Evolutionary conservation across 1,139 yeast genomes (phyloP).

Genomic region (Citeromyces hawaiiensis): DNA sequence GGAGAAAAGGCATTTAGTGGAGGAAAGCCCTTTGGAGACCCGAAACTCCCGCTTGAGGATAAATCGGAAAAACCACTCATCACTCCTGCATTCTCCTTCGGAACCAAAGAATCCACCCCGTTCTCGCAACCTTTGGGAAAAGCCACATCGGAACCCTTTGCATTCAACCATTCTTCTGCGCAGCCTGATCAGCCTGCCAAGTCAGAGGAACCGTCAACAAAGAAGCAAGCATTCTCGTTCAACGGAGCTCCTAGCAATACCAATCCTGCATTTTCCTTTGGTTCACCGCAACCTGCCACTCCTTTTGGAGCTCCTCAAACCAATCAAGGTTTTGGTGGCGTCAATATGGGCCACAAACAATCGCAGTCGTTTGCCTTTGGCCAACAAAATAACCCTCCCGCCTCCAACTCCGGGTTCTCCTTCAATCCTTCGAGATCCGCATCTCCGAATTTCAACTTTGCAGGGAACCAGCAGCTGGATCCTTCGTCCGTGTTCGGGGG

Average conservation of each 20-base stretch:
- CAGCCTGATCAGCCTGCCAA: not conserved
- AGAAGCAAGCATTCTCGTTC: conserved; percentile 7
- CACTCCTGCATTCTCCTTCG: conserved; percentile 6
- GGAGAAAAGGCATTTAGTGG: conserved; percentile 7
- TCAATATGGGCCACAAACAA: not conserved
- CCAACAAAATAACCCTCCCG: conserved; percentile 2
- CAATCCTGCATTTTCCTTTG: conserved; percentile 4
- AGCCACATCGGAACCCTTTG: conserved; percentile 2
- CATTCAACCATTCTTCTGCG: conserved; percentile 6
- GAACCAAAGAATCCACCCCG: conserved; percentile 1
- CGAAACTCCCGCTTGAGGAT: conserved; percentile 2
- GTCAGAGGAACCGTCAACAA: not conserved
- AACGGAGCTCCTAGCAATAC: conserved; percentile 3
- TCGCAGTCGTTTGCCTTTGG: not conserved
- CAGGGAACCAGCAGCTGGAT: conserved; percentile 12
- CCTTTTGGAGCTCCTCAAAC: not conserved
- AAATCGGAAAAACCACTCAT: not conserved
- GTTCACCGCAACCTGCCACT: conserved; percentile 1
- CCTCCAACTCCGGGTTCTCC: conserved; percentile 4
- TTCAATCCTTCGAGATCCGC: conserved; percentile 11
- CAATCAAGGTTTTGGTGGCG: not conserved
- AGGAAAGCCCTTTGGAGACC: conserved; percentile 6
- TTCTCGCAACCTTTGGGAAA: conserved; percentile 2
- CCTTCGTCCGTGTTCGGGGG: conserved; percentile 14
- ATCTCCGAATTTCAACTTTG: conserved; percentile 15